Percentiles rank a stretch among this genome's conserved stretches.
These are phyloP conservation scores for Calocybe cyanea DNA, from an alignment of 768 basidiomycete genomes.

Conservation along the genomic window DNA sequence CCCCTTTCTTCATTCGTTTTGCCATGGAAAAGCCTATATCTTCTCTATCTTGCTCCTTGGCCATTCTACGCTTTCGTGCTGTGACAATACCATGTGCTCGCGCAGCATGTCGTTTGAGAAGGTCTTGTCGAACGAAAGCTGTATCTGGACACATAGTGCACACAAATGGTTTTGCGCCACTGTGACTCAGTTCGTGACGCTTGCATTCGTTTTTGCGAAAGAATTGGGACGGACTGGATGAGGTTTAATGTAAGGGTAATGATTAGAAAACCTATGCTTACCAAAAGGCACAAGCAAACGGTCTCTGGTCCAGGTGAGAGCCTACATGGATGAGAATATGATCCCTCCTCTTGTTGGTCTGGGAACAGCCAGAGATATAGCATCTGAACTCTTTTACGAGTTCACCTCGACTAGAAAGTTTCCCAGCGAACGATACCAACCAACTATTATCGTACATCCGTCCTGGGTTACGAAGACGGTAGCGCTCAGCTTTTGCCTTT, in stretches of 20 bases:
- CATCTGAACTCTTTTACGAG: constrained; percentile 61
- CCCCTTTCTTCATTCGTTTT: constrained; percentile 3
- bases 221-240: constrained; percentile 55
- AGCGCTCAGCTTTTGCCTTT: constrained; percentile 50
- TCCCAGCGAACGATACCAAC: constrained; percentile 66
- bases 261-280: constrained; percentile 28
- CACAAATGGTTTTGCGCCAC: constrained; percentile 51
- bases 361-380: constrained; percentile 62
- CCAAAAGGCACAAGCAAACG: constrained; percentile 64
- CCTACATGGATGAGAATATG: constrained; percentile 75
- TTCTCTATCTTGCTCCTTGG: constrained; percentile 7
- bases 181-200: constrained; percentile 67
- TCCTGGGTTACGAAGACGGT: constrained; percentile 49
- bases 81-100: constrained; percentile 45
- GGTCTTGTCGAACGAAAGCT: constrained; percentile 64
- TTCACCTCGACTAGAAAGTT: constrained; percentile 54
- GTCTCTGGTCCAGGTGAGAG: constrained; percentile 66
- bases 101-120: constrained; percentile 62
- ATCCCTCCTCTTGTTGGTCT: constrained; percentile 68
- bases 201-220: constrained; percentile 76
- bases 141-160: constrained; percentile 54
- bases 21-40: not conserved
- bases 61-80: constrained; percentile 20
- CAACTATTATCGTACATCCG: constrained; percentile 61
- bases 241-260: not conserved